Evolutionary conservation across 805 yeast genomes (phyloP).

Genomic region (Saturnispora ahearnii): DNA sequence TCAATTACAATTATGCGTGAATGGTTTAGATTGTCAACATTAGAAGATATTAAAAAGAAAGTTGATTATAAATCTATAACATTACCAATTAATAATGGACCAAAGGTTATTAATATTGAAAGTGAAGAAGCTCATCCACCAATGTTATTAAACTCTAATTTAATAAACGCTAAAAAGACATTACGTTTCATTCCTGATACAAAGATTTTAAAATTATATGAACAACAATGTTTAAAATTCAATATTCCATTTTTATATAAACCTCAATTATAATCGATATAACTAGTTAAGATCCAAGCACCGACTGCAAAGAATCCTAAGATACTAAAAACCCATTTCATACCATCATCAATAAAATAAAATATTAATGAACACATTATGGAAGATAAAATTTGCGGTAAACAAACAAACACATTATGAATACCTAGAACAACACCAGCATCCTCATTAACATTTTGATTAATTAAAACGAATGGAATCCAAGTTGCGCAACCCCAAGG

Average conservation of each 20-base stretch:
- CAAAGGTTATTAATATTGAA: not conserved
- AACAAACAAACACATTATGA: slow-evolving; percentile 49
- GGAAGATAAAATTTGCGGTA: slow-evolving; percentile 49
- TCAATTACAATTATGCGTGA: slow-evolving; percentile 20
- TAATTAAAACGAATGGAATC: slow-evolving; percentile 57
- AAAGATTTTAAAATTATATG: slow-evolving; percentile 16
- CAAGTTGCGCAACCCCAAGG: slow-evolving; percentile 61
- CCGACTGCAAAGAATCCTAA: slow-evolving; percentile 44
- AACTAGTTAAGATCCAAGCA: slow-evolving; percentile 28
- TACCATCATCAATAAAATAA: slow-evolving; percentile 33
- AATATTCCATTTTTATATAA: slow-evolving; percentile 8
- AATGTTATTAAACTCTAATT: slow-evolving; percentile 10
- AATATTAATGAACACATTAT: slow-evolving; percentile 40
- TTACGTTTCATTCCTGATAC: slow-evolving; percentile 20
- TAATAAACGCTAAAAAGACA: slow-evolving; percentile 16
- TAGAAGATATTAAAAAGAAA: slow-evolving; percentile 14
- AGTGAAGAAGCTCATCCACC: not conserved
- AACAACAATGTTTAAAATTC: slow-evolving; percentile 15
- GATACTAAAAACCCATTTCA: slow-evolving; percentile 50
- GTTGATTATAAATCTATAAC: slow-evolving; percentile 6
- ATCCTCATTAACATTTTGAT: slow-evolving; percentile 43
- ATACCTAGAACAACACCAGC: slow-evolving; percentile 49
- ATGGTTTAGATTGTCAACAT: slow-evolving; percentile 23
- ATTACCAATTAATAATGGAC: slow-evolving; percentile 1
- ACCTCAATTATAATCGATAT: slow-evolving; percentile 1